A percentile compares a stretch with the other conserved stretches of the same genome.
Conservation (phyloP, 495 filamentous ascomycete species). For the Pseudomonodictys pantanalensis region DNA sequence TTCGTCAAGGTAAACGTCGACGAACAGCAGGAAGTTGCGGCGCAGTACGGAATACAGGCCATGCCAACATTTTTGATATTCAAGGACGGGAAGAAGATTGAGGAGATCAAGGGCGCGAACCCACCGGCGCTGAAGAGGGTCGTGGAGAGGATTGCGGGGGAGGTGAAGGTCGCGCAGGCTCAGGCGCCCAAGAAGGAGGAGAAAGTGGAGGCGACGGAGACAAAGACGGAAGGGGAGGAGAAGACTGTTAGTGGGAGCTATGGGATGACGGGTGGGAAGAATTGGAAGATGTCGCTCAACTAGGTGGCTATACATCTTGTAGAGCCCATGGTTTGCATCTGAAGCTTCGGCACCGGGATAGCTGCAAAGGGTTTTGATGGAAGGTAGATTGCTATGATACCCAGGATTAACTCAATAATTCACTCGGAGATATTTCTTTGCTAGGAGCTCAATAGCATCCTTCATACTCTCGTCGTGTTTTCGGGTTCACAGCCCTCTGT, state of each 20-base stretch:
- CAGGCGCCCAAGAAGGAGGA: not conserved
- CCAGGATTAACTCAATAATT: too few species aligned
- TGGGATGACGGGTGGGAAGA: conserved; percentile 25
- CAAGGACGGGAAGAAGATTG: conserved; percentile 20
- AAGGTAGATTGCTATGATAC: too few species aligned
- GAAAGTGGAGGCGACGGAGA: not conserved
- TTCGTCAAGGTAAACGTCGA: conserved; percentile 37
- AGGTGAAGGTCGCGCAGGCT: conserved; percentile 1
- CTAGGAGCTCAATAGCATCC: too few species aligned
- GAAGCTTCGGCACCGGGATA: too few species aligned
- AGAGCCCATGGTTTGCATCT: too few species aligned
- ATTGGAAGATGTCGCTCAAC: conserved; percentile 27
- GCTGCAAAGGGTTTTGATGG: not conserved
- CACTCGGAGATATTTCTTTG: too few species aligned
- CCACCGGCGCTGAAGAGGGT: conserved; percentile 19
- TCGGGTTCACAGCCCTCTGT: too few species aligned
- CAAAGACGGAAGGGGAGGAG: conserved; percentile 21
- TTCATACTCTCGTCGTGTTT: too few species aligned
- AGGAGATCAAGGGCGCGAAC: conserved; percentile 30
- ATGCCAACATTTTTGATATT: conserved; percentile 38
- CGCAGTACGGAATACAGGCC: conserved; percentile 26
- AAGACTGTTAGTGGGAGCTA: conserved; percentile 34
- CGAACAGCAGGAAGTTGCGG: conserved; percentile 23
- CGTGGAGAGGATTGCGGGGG: conserved; percentile 12
- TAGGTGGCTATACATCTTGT: not conserved